Base-by-base conservation (phyloP, 1,139 yeast genomes). In the Kurtzmaniella quercitrusa region DNA sequence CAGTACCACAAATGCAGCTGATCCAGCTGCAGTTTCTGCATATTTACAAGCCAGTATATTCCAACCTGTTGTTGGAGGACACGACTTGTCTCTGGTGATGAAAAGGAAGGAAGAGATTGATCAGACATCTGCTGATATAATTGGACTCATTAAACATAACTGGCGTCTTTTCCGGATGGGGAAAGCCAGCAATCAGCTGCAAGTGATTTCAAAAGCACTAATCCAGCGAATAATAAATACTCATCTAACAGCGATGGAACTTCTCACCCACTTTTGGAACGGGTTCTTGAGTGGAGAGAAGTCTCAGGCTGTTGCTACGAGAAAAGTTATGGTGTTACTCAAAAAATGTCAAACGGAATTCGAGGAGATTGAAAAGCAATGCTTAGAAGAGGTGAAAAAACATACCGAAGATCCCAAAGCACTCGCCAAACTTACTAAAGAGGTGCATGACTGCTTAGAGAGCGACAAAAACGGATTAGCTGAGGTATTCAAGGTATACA, bases 81-180 rank as follows among this genome's bases (percentile, higher is more conserved):
- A 76, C 12, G 73, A 77, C 47, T 58, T 81, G 12, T 48, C 61
- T 4, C 38, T 36, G 38, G 38, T 36, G 10, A 36, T 19, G 27
- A 14, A 19, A 18, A 57, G 65, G 54, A 49, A 63, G 47, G 55
- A 65, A 48, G 66, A 73, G 18, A 74, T 79, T 11, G 71, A 71
- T 40, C 74, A 73, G 29, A 71, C 85, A 0, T 67, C 77, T 8
- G 59, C 56, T 37, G 81, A 79, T 41, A 75, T 83, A 10, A 66
- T 74, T 12, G 60, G 59, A 3, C 68, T 82, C 21, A 77, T 82
- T 15, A 77, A 77, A 54, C 71, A 73, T 43, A 84, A 83, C 55
- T 75, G 81, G 39, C 77, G 62, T 42, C 51, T 59, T 2, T 62
- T 49, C 44, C 60, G 52, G 45, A 47, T 56, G 31, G 38, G 38